Evolutionary conservation across 805 yeast genomes (phyloP), one percentile per base, ranked within the genome.

Genomic region (Starmerella floris): DNA sequence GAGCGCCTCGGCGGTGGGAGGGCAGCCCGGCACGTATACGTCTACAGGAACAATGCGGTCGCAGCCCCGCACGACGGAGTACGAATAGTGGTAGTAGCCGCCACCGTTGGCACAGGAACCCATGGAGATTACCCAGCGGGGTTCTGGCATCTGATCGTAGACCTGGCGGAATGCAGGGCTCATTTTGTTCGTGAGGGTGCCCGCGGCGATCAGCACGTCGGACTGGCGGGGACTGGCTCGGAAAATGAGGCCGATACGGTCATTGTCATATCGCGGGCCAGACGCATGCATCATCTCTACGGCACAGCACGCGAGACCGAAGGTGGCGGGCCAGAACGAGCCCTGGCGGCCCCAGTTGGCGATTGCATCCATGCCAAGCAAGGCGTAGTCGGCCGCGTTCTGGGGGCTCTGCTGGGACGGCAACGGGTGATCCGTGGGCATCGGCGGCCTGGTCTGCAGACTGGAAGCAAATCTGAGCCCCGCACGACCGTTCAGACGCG

Each of bases 251-350:
- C 94, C 94, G 60, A 83, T 69, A 62, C 94, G 76, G 67, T 83
- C 94, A 66, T 83, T 94, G 64, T 83, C 94, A 63, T 83, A 83
- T 59, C 94, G 71, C 48, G 94, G 93, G 45, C 93, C 76, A 22
- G 94, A 83, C 30, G 79, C 81, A 61, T 83, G 94, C 94, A 83
- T 83, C 94, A 83, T 83, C 65, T 83, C 94, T 33, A 83, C 93
- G 48, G 94, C 94, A 68, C 94, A 83, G 65, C 94, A 83, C 8
- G 94, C 94, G 57, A 83, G 68, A 27, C 94, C 94, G 62, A 83
- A 83, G 30, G 94, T 83, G 36, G 82, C 87, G 8, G 94, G 94
- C 94, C 94, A 83, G 62, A 83, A 83, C 1, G 91, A 80, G 23
- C 93, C 83, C 59, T 81, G 84, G 63, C 94, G 73, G 1, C 88